phyloP scores from a whole-genome alignment of 140 eudicot genomes.

The Flaveria floridana region DNA sequence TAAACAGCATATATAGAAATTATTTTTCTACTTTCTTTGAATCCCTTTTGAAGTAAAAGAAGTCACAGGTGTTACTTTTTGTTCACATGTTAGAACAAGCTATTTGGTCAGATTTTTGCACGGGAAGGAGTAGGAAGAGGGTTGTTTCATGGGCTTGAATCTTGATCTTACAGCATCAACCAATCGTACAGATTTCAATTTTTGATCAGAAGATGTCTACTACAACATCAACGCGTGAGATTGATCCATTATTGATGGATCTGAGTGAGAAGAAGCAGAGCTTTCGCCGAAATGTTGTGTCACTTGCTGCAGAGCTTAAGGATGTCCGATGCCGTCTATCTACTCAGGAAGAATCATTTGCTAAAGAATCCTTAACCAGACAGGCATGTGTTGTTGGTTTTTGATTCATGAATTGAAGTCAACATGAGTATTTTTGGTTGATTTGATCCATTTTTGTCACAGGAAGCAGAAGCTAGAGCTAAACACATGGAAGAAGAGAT shows the following conservation, averaged over 20 bases:
- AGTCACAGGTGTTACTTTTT: conserved; percentile 31
- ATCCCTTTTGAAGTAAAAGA: conserved; percentile 20
- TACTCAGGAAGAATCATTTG: conserved; percentile 58
- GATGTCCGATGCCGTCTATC: conserved; percentile 83
- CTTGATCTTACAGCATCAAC: not conserved
- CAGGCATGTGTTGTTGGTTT: conserved; percentile 43
- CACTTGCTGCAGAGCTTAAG: conserved; percentile 86
- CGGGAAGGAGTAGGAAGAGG: not conserved
- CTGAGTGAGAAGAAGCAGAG: conserved; percentile 78
- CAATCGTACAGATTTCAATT: not conserved
- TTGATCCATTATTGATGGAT: conserved; percentile 85
- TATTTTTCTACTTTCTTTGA: conserved; percentile 22
- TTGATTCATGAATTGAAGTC: not conserved
- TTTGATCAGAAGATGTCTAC: conserved; percentile 25
- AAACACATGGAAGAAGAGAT: conserved; percentile 76
- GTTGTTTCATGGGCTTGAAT: conserved; percentile 12
- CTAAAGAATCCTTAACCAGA: conserved; percentile 76
- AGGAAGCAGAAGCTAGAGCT: conserved; percentile 91
- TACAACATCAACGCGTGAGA: conserved; percentile 28
- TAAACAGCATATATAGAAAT: not conserved
- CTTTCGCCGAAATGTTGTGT: conserved; percentile 80
- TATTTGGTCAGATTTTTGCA: too few species aligned
- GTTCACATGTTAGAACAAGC: conserved; percentile 25
- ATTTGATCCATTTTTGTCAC: conserved; percentile 27
- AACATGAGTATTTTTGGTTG: not conserved